phyloP scores from a whole-genome alignment of 768 basidiomycete genomes.

The Cubamyces sp. region DNA sequence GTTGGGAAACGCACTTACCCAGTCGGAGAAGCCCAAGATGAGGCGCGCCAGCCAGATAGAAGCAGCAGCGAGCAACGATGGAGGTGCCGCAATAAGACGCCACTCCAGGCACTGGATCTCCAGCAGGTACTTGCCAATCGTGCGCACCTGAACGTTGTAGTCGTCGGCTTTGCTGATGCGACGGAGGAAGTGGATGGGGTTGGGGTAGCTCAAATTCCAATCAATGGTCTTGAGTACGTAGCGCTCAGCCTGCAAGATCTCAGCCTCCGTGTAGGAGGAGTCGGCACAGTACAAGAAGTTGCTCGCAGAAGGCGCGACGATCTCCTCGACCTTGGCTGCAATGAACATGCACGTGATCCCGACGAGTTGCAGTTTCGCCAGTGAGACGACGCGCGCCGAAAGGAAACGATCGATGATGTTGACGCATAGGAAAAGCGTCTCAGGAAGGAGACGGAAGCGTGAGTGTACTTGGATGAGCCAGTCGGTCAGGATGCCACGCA shows the following conservation, averaged over 20 bases:
- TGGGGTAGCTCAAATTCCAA: constrained; percentile 86
- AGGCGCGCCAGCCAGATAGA: constrained; percentile 86
- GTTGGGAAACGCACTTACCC: constrained; percentile 59
- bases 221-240: constrained; percentile 86
- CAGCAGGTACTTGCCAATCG: constrained; percentile 88
- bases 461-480: constrained; percentile 93
- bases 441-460: constrained; percentile 83
- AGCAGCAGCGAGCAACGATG: constrained; percentile 82
- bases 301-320: constrained; percentile 79
- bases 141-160: constrained; percentile 83
- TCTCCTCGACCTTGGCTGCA: constrained; percentile 92
- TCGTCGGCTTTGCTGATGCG: constrained; percentile 93
- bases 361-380: constrained; percentile 75
- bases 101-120: constrained; percentile 86
- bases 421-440: constrained; percentile 87
- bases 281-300: constrained; percentile 85
- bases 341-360: constrained; percentile 88
- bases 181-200: constrained; percentile 87
- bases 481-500: constrained; percentile 88
- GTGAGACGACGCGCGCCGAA: constrained; percentile 58
- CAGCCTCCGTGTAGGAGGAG: constrained; percentile 71
- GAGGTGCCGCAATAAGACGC: constrained; percentile 71
- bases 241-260: constrained; percentile 87
- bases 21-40: constrained; percentile 77
- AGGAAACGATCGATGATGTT: constrained; percentile 81